Evolutionary conservation across 495 filamentous ascomycete species (phyloP), one percentile per base, ranked within the genome.

Genomic region (Aspergillus mulundensis): DNA sequence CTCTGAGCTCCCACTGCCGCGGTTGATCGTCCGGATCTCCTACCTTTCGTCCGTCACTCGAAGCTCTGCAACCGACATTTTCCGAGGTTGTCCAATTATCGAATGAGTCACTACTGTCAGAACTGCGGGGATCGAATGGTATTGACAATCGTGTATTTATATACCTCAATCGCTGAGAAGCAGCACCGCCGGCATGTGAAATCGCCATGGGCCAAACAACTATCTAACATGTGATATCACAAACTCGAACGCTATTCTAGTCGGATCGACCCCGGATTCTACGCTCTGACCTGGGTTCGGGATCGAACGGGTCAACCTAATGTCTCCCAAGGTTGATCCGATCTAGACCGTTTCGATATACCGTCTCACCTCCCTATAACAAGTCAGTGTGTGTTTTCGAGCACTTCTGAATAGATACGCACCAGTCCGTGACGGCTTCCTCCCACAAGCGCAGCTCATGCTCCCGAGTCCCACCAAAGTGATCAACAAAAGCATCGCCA

Each of bases 401-500:
- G 12, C 18, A n/a, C 28, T 18, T 34, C 28, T 23, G 7, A 23
- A 47, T 8, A 15, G 16, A 46, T n/a, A 43, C 84, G 60, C 73
- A 90, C 91, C 91, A 97, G 70, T 96, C 92, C 21, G 91, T 96
- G 7, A 96, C 91, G 1, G 91, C 90, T 67, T 97, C 92, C 66
- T 98, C 91, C 90, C 91, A 98, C 16, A 96, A 71, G 56, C 85
- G 76, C 61, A 91, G 79, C 70, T 98, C 94, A 70, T 98, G 92
- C 63, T 93, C 88, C 56, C 94, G 83, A 20, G 94, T 96, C 7
- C 94, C 94, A 4, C 86, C 89, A 77, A 83, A 98, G 66, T 98
- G 95, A 3, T 97, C 91, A 7, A 98, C 92, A 70, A 98, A 98
- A 10, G 87, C 88, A 70, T 97, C 85, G 0, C 95, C 95, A 69